Conservation (phyloP, 1,139 yeast species). For the Lodderomyces theae region DNA sequence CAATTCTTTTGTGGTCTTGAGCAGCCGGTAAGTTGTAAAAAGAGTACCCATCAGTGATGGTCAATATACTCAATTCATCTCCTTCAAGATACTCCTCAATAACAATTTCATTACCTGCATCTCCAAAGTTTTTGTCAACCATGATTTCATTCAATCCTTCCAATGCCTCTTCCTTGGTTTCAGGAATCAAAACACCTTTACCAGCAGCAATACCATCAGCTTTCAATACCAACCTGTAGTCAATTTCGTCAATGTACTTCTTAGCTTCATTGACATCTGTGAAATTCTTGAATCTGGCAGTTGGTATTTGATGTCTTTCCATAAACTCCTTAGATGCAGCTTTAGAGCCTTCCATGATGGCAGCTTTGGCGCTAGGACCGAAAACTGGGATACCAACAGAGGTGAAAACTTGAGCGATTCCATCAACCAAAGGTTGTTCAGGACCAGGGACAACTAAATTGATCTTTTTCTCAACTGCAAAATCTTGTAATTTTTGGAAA, state of each 20-base stretch:
- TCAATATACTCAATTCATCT: constrained; percentile 90
- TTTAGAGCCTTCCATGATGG: constrained; percentile 95
- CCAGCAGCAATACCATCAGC: constrained; percentile 99
- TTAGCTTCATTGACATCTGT: constrained; percentile 72
- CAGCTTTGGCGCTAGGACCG: constrained; percentile 91
- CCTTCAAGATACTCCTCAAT: constrained; percentile 96
- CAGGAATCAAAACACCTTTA: constrained; percentile 94
- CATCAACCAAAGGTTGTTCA: constrained; percentile 98
- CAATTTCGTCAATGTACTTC: constrained; percentile 60
- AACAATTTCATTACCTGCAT: constrained; percentile 95
- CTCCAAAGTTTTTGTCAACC: constrained; percentile 86
- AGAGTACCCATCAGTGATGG: constrained; percentile 92
- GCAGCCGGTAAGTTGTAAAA: constrained; percentile 93
- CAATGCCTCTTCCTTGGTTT: constrained; percentile 77
- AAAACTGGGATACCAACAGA: constrained; percentile 90
- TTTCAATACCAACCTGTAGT: constrained; percentile 84
- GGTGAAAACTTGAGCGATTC: constrained; percentile 68
- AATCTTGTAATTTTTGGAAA: constrained; percentile 55
- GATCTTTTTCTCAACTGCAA: constrained; percentile 67
- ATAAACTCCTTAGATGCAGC: constrained; percentile 92
- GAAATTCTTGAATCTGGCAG: constrained; percentile 86
- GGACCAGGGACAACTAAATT: constrained; percentile 94
- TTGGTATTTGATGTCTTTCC: constrained; percentile 89
- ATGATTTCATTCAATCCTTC: constrained; percentile 83
- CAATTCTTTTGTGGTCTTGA: constrained; percentile 95